Percentiles rank a stretch among this genome's conserved stretches.
phyloP scores from a whole-genome alignment of 1,284 basidiomycete species.

The Leccinum subrobustum region DNA sequence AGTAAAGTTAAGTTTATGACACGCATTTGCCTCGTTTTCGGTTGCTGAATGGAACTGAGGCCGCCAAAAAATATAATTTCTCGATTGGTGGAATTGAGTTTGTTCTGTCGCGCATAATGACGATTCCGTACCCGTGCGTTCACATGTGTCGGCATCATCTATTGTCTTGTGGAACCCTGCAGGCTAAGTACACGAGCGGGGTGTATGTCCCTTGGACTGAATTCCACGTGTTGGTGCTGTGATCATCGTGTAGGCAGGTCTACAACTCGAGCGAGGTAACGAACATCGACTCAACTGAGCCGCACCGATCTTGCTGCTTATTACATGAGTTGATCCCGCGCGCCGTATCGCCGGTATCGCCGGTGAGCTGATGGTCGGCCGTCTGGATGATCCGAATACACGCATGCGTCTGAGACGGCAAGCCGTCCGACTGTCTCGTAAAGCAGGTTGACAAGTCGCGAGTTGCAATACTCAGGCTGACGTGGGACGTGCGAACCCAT shows the following conservation, averaged over 20 bases:
- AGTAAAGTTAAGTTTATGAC: constrained; percentile 24
- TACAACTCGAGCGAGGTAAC: neutral
- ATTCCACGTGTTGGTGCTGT: neutral
- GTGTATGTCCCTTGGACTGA: neutral
- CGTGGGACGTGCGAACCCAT: constrained; percentile 2
- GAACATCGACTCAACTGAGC: neutral
- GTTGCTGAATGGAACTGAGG: constrained; percentile 18
- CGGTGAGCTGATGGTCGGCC: neutral
- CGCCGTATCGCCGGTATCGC: neutral
- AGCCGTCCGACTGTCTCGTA: neutral
- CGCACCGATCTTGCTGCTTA: neutral
- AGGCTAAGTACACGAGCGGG: constrained; percentile 4
- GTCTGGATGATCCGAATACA: constrained; percentile 4
- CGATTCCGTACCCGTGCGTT: neutral
- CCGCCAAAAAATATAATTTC: constrained; percentile 1
- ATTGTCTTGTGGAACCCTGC: neutral
- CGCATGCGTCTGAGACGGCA: constrained; percentile 1
- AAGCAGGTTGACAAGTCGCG: constrained; percentile 1
- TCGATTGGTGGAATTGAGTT: constrained; percentile 4
- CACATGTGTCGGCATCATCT: constrained; percentile 1
- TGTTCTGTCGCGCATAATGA: constrained; percentile 1
- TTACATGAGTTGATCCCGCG: constrained; percentile 8
- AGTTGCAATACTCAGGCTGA: neutral
- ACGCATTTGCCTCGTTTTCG: constrained; percentile 27
- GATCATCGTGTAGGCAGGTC: neutral